Base-by-base conservation (phyloP, 2,329 filamentous ascomycete genomes). In the Helotiales sp. region DNA sequence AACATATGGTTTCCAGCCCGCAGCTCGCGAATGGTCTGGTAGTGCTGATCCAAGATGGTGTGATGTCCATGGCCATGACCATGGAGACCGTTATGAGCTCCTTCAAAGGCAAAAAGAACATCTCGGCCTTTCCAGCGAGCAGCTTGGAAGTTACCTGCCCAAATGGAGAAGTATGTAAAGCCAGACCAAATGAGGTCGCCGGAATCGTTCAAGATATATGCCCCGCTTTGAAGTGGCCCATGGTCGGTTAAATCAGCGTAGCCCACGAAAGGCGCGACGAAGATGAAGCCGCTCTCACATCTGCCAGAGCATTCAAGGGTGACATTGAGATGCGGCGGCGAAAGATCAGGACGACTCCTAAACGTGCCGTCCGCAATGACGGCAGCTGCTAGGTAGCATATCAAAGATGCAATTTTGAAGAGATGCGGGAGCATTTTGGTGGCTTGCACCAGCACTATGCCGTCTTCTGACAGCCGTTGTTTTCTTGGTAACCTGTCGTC, bases 161-260 rank as follows among this genome's bases (percentile, higher is more conserved):
- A 83, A 66, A 78, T 78, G 30, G 75, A 77, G 62, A 77, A 81
- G 63, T 79, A 77, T 3, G 75, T 76, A 54, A 81, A 81, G 2
- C 82, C 80, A 0, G 81, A 84, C 81, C 81, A 85, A 22, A 85
- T 73, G 0, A 85, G 72, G 50, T 83, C 79, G 1, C 81, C 81
- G 30, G 80, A 70, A 62, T 82, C 76, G 5, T 75, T 74, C 62
- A 83, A 78, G 62, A 85, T 84, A 66, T 84, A 85, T 0, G 81
- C 78, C 0, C 73, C 80, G 1, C 79, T 74, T 67, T 84, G 81
- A 5, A 76, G 74, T 1, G 81, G 80, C 0, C 77, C 78, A 56
- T 72, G 73, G 59, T 72, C 73, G 15, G 31, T 34, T 34, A 15
- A 15, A 15, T 9, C 31, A 34, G 9, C 31, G 9, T 15, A 34